Base-by-base conservation (phyloP, 2,329 filamentous ascomycete genomes). In the Xylariaceae sp. region DNA sequence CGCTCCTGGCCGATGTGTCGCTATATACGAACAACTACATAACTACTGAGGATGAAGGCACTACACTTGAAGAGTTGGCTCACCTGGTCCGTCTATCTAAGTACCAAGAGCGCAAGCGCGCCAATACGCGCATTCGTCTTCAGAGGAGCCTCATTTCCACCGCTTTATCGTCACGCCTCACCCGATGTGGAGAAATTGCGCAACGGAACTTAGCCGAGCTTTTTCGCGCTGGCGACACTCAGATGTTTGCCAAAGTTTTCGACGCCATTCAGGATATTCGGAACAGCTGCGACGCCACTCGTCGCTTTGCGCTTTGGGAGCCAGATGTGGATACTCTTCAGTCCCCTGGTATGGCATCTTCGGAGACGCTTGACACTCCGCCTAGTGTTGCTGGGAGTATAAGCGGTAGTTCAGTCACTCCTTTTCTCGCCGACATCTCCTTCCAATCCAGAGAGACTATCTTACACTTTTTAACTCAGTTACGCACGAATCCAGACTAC, bases 401-500 rank as follows among this genome's bases (percentile, higher is more conserved):
- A 61, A 71, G 55, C 55, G 65, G 51, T 41, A 66, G 58, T 51
- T 67, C 67, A 32, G 76, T 77, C 49, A 73, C 75, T 1, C 83
- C 84, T 1, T 88, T 88, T 62, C 74, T 89, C 47, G 83, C 88
- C 69, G 86, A 92, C 66, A 82, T 97, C 43, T 89, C 92, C 45
- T 78, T 84, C 51, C 85, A 88, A 58, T 85, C 91, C 50, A 81
- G 90, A 67, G 84, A 91, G 57, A 84, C 87, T 36, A 84, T 97
- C 54, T 70, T 97, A 53, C 83, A 85, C 58, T 93, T 97, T 67
- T 75, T 97, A 64, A 87, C 84, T 42, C 84, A 91, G 72, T 82
- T 97, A 58, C 86, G 93, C 64, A 92, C 88, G 59, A 92, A 96
- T 70, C 87, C 91, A 30, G 86, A 92, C 66, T 97, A 95, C 73